phyloP scores from a whole-genome alignment of 2,329 filamentous ascomycete species.

The Diaporthe sp. region DNA sequence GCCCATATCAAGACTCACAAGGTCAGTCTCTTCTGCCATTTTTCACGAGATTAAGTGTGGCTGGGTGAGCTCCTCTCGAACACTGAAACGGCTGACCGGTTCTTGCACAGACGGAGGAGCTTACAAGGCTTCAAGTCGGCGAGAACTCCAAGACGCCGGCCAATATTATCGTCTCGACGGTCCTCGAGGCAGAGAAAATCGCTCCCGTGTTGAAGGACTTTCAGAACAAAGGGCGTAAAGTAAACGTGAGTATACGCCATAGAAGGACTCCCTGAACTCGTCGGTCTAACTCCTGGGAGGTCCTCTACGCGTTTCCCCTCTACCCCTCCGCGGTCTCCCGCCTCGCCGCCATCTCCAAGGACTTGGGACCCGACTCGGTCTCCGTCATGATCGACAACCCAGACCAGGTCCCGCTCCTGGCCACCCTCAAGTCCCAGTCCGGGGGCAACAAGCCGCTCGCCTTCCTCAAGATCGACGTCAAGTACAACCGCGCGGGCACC shows the following conservation, averaged over 20 bases:
- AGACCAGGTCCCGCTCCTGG: constrained; percentile 66
- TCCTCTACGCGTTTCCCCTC: constrained; percentile 81
- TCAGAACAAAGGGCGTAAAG: constrained; percentile 62
- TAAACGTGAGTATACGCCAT: constrained; percentile 66
- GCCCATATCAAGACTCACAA: constrained; percentile 90
- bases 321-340: constrained; percentile 71
- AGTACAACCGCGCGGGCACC: constrained; percentile 79
- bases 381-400: constrained; percentile 79
- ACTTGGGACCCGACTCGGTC: constrained; percentile 69
- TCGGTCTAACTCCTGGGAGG: constrained; percentile 50
- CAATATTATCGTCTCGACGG: constrained; percentile 79
- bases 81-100: neutral
- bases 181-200: constrained; percentile 80
- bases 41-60: neutral
- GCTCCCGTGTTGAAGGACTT: constrained; percentile 72
- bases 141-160: constrained; percentile 59
- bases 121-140: constrained; percentile 79
- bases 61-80: constrained; percentile 9
- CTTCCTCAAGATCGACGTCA: constrained; percentile 83
- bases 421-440: constrained; percentile 57
- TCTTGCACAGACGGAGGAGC: constrained; percentile 69
- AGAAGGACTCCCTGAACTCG: neutral
- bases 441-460: constrained; percentile 65
- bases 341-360: constrained; percentile 67
- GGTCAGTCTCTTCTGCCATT: constrained; percentile 55